A percentile compares a stretch with the other conserved stretches of the same genome.
phyloP scores from a whole-genome alignment of 2,329 filamentous ascomycete genomes.

The Calonectria multiphialidica region DNA sequence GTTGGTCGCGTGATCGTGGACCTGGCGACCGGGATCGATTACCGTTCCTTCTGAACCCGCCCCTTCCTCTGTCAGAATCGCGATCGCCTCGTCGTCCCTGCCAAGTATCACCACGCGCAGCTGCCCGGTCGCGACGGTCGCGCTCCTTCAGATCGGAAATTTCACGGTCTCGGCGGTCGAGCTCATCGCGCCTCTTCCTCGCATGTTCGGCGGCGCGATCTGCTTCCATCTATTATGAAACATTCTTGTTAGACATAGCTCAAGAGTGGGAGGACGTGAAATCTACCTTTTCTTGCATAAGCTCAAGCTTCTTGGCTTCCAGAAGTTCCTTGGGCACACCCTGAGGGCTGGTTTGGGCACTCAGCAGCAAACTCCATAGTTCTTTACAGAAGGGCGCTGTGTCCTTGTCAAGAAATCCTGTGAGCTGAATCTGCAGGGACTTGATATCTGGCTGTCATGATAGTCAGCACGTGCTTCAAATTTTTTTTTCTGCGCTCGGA shows the following conservation, averaged over 20 bases:
- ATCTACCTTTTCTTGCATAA: slow-evolving; percentile 91
- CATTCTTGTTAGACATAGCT: not conserved
- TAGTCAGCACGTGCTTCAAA: slow-evolving; percentile 41
- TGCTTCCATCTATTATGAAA: slow-evolving; percentile 75
- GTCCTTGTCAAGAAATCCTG: slow-evolving; percentile 94
- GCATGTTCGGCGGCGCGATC: slow-evolving; percentile 84
- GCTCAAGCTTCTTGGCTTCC: slow-evolving; percentile 94
- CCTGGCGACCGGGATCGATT: slow-evolving; percentile 63
- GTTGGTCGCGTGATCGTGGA: slow-evolving; percentile 55
- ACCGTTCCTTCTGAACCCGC: slow-evolving; percentile 58
- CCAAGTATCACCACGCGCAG: slow-evolving; percentile 66
- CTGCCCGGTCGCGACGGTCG: slow-evolving; percentile 67
- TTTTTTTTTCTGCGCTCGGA: not conserved
- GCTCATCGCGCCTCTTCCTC: slow-evolving; percentile 77
- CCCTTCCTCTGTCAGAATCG: slow-evolving; percentile 57
- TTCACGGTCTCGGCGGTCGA: slow-evolving; percentile 79
- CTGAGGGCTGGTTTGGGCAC: slow-evolving; percentile 87
- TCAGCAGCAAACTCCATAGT: slow-evolving; percentile 91
- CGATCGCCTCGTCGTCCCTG: slow-evolving; percentile 66
- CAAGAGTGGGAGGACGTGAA: not conserved
- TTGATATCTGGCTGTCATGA: slow-evolving; percentile 88
- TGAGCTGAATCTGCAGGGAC: slow-evolving; percentile 91
- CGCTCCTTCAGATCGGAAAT: slow-evolving; percentile 75
- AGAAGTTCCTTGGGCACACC: slow-evolving; percentile 95
- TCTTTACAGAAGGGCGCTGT: slow-evolving; percentile 92